Conservation (phyloP, 2,329 filamentous ascomycete genomes). For the Amylocarpus encephaloides region DNA sequence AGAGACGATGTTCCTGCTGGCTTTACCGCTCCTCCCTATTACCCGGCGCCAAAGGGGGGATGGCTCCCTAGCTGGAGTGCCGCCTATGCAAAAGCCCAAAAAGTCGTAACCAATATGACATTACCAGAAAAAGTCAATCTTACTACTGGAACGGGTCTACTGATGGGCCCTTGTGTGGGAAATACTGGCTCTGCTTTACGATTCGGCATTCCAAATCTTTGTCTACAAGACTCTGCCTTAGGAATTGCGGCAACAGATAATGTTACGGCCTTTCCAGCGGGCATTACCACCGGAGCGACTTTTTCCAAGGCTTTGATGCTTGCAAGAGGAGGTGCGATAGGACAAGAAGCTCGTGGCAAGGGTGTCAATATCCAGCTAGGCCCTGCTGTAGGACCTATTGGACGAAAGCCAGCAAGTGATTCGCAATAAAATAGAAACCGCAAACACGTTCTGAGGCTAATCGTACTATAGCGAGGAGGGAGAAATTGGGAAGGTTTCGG, state of each 20-base stretch:
- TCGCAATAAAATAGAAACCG: no score
- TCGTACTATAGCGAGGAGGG: slow-evolving; percentile 45
- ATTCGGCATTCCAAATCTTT: slow-evolving; percentile 66
- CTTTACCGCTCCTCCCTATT: slow-evolving; percentile 27
- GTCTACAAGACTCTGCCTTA: slow-evolving; percentile 64
- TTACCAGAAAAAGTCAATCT: slow-evolving; percentile 76
- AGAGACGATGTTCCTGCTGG: slow-evolving; percentile 23
- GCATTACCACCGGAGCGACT: slow-evolving; percentile 70
- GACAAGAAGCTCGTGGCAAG: slow-evolving; percentile 66
- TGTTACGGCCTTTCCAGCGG: slow-evolving; percentile 70
- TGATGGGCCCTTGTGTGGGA: slow-evolving; percentile 67
- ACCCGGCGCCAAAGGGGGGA: slow-evolving; percentile 49
- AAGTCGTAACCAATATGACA: slow-evolving; percentile 68
- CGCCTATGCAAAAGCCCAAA: slow-evolving; percentile 63
- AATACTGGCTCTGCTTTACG: slow-evolving; percentile 67
- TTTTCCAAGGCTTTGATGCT: slow-evolving; percentile 69
- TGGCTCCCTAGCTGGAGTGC: slow-evolving; percentile 48
- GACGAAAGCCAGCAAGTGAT: slow-evolving; percentile 50
- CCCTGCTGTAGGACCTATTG: slow-evolving; percentile 59
- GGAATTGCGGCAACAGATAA: slow-evolving; percentile 69
- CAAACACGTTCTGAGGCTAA: no score
- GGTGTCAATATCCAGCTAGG: slow-evolving; percentile 67
- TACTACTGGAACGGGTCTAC: slow-evolving; percentile 54
- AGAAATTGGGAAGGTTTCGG: slow-evolving; percentile 74
- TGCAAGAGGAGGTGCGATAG: slow-evolving; percentile 59